Base-by-base conservation (phyloP, 768 basidiomycete genomes). In the Tulasnella sp. region DNA sequence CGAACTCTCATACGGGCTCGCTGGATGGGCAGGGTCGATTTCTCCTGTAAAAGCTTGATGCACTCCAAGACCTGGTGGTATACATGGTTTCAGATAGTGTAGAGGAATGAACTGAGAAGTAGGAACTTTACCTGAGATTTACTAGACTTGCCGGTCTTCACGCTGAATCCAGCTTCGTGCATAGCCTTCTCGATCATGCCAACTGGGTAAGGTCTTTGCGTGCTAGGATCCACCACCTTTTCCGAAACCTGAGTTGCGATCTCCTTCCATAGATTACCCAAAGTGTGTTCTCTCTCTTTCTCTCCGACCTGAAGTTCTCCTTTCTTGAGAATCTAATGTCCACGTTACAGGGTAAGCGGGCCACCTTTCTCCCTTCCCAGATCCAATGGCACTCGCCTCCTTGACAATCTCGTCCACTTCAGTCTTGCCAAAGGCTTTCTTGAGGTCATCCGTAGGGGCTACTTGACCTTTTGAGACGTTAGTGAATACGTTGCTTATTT, bases 101-200 rank as follows among this genome's bases (percentile, higher is more conserved):
- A 17, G 4, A 40, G 9, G 19, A 71, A 49, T 14, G 29, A 8
- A 42, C 36, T 52, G 39, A 36, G 67, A n/a, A 9, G 8, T 4
- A n/a, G 4, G 17, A 36, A 67, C 25, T 85, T 22, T 78, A 93
- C 94, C 88, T 99, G 97, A 71, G 91, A 93, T 85, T 99, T 99
- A 5, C 96, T 96, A 29, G 88, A 91, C 85, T 98, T 98, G 79
- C 91, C 90, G 67, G 87, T 87, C 80, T 93, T 92, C 36, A 97
- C 91, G 79, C 94, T 97, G 83, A 92, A 96, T 0, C 96, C 96
- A 11, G 93, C 91, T 82, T 99, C 96, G 11, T 89, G 84, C 97
- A 99, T 97, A 0, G 96, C 96, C 83, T 97, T 99, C 82, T 99
- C 97, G 78, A 99, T 94, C 86, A 99, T 94, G 22, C 93, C 91